These are phyloP conservation scores for Nakazawaea ishiwadae DNA, from an alignment of 805 yeast species.

Conservation along the genomic window DNA sequence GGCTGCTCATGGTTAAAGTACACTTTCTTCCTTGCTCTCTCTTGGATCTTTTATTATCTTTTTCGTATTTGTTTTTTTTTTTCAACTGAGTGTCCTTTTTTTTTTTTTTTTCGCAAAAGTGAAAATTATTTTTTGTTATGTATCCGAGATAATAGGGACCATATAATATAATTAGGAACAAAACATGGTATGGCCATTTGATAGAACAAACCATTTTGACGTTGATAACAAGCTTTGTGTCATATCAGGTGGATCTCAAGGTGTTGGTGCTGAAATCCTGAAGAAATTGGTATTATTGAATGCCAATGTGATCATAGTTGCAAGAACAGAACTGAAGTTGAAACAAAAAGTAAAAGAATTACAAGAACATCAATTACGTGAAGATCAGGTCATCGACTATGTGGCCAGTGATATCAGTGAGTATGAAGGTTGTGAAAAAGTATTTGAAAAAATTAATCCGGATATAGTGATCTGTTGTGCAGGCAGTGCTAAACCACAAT, in stretches of 20 bases:
- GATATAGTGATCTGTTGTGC: slow-evolving; percentile 84
- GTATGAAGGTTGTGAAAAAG: slow-evolving; percentile 42
- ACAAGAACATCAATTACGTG: neutral
- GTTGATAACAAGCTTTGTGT: slow-evolving; percentile 54
- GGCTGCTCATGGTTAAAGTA: no score
- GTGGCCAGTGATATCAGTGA: slow-evolving; percentile 62
- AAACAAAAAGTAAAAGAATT: slow-evolving; percentile 23
- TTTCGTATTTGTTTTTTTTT: neutral
- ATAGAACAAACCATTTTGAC: slow-evolving; percentile 15
- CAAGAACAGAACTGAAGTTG: slow-evolving; percentile 67
- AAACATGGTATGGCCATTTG: slow-evolving; percentile 8
- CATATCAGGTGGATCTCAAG: slow-evolving; percentile 94
- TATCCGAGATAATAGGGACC: no score
- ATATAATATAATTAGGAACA: neutral
- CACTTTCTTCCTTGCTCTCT: no score
- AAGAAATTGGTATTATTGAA: slow-evolving; percentile 44
- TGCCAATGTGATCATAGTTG: slow-evolving; percentile 68
- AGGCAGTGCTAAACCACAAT: slow-evolving; percentile 76
- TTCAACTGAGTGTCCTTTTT: neutral
- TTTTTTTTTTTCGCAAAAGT: neutral
- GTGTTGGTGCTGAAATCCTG: slow-evolving; percentile 82
- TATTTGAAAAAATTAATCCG: slow-evolving; percentile 45
- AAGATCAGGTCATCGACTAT: slow-evolving; percentile 33
- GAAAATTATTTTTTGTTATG: no score
- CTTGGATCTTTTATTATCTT: neutral